phyloP scores from a whole-genome alignment of 768 basidiomycete genomes.

The Podaxis carcinomalis region DNA sequence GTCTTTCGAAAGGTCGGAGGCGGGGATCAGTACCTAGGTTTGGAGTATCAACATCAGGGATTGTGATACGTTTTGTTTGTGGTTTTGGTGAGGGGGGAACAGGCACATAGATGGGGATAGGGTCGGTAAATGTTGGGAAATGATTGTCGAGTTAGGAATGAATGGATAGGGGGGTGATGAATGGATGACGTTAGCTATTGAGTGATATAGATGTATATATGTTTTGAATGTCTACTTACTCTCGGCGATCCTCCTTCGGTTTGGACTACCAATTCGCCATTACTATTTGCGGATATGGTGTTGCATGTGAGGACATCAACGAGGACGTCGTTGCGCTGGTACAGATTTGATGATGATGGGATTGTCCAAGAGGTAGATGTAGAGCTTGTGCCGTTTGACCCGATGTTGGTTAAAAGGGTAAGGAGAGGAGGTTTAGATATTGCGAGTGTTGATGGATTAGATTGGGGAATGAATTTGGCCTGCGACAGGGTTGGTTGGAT shows the following conservation, averaged over 20 bases:
- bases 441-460: conserved; percentile 35
- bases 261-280: conserved; percentile 36
- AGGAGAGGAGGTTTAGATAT: conserved; percentile 55
- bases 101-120: background rate
- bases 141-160: background rate
- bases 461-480: conserved; percentile 41
- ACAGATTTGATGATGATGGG: conserved; percentile 28
- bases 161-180: background rate
- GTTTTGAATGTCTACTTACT: conserved; percentile 17
- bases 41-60: background rate
- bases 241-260: conserved; percentile 44
- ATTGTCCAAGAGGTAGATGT: conserved; percentile 33
- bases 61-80: background rate
- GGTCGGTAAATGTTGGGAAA: background rate
- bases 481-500: conserved; percentile 16
- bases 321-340: conserved; percentile 34
- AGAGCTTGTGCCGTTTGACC: conserved; percentile 24
- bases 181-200: background rate
- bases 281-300: conserved; percentile 27
- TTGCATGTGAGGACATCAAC: conserved; percentile 53
- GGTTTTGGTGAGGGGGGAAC: background rate
- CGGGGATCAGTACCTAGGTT: background rate
- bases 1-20: background rate
- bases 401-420: conserved; percentile 52
- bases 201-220: background rate